These are phyloP conservation scores for Candida pseudocylindracea DNA, from an alignment of 1,139 yeast genomes.

Conservation along the genomic window DNA sequence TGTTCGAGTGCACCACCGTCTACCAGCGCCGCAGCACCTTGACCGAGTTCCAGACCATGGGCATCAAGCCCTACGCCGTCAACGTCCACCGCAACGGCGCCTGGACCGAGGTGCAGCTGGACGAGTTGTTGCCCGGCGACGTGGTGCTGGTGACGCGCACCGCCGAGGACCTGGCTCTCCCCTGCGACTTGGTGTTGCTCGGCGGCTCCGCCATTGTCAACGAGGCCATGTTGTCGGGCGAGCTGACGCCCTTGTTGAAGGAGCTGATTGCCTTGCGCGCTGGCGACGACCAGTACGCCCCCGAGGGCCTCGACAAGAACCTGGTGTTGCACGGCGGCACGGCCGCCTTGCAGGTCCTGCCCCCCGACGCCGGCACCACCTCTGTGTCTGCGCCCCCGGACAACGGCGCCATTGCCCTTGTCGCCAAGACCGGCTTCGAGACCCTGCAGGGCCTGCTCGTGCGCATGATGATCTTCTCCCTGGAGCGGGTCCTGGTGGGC, in stretches of 20 bases:
- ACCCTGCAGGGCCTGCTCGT: constrained; percentile 96
- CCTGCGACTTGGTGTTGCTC: constrained; percentile 79
- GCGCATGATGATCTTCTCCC: constrained; percentile 92
- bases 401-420: constrained; percentile 79
- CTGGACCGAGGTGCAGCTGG: constrained; percentile 56
- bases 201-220: constrained; percentile 87
- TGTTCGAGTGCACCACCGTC: constrained; percentile 89
- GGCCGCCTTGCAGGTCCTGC: constrained; percentile 73
- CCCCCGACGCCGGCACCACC: constrained; percentile 17
- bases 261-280: constrained; percentile 83
- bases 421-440: constrained; percentile 88
- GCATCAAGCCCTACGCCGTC: constrained; percentile 74
- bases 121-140: constrained; percentile 79
- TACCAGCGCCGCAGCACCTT: constrained; percentile 88
- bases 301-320: constrained; percentile 76
- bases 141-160: constrained; percentile 75
- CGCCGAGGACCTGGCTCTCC: constrained; percentile 76
- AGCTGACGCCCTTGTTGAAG: constrained; percentile 86
- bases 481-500: constrained; percentile 93
- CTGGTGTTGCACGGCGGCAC: constrained; percentile 93
- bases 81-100: constrained; percentile 45
- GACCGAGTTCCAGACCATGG: constrained; percentile 93
- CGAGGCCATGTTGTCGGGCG: constrained; percentile 98
- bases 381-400: constrained; percentile 50
- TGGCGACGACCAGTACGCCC: constrained; percentile 35